phyloP scores from a whole-genome alignment of 805 yeast species.

The Naumovozyma dairenensis region DNA sequence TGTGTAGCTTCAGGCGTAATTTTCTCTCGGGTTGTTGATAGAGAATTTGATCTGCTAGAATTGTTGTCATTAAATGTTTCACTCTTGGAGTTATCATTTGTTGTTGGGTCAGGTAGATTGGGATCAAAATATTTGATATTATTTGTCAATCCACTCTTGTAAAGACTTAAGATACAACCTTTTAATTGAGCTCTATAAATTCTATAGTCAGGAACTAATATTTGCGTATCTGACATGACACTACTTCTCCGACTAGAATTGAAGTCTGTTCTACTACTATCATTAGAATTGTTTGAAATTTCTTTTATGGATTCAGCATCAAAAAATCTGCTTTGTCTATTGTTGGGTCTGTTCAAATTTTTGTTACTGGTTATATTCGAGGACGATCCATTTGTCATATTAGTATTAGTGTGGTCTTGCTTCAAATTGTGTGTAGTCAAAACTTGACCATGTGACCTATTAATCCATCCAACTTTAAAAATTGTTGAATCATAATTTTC shows the following conservation, averaged over 20 bases:
- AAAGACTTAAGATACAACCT: constrained; percentile 57
- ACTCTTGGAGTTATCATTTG: background rate
- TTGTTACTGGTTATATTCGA: background rate
- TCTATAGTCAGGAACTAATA: constrained; percentile 26
- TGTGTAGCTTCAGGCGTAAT: constrained; percentile 2
- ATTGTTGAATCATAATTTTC: constrained; percentile 32
- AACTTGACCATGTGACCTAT: constrained; percentile 33
- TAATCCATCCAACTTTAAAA: constrained; percentile 52
- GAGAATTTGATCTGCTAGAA: background rate
- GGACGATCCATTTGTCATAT: background rate
- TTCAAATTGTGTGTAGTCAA: constrained; percentile 2
- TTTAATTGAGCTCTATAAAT: constrained; percentile 56
- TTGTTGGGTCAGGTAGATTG: constrained; percentile 4
- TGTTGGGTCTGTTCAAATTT: background rate
- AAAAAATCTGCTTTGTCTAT: constrained; percentile 23
- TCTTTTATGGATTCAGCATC: constrained; percentile 5
- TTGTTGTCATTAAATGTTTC: constrained; percentile 1
- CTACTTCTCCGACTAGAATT: constrained; percentile 5
- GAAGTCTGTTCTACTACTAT: constrained; percentile 1
- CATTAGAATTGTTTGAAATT: constrained; percentile 4
- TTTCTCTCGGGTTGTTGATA: background rate
- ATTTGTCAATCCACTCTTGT: constrained; percentile 43
- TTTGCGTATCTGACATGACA: constrained; percentile 8
- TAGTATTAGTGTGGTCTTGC: background rate
- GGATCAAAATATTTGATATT: constrained; percentile 36